Percentiles rank a stretch among this genome's conserved stretches.
Evolutionary conservation across 805 yeast genomes (phyloP).

Genomic region (Candida schatavii): DNA sequence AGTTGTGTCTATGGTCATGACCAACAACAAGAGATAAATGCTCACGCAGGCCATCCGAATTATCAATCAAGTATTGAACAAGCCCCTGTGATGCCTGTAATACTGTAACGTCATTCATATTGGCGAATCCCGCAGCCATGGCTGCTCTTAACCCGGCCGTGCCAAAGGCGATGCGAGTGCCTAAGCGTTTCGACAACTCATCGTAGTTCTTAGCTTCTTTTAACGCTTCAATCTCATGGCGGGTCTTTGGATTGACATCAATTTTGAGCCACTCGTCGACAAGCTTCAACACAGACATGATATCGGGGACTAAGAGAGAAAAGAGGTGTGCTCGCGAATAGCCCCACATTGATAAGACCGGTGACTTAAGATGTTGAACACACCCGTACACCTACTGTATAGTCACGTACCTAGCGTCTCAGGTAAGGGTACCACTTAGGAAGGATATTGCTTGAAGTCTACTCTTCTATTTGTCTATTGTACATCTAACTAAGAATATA

Average conservation of each 20-base stretch:
- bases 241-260: constrained; percentile 44
- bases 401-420: too few relatives aligned
- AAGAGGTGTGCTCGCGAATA: too few relatives aligned
- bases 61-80: constrained; percentile 45
- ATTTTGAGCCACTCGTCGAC: constrained; percentile 35
- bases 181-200: constrained; percentile 51
- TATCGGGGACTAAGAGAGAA: too few relatives aligned
- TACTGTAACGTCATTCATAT: constrained; percentile 87
- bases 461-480: too few relatives aligned
- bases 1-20: constrained; percentile 86
- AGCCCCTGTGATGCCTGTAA: constrained; percentile 88
- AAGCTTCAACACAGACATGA: too few relatives aligned
- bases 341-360: too few relatives aligned
- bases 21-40: constrained; percentile 64
- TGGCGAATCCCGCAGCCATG: constrained; percentile 88
- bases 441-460: too few relatives aligned
- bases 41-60: constrained; percentile 9
- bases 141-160: constrained; percentile 88
- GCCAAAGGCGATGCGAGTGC: constrained; percentile 74
- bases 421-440: too few relatives aligned
- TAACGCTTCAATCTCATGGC: constrained; percentile 52
- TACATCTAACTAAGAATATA: constrained; percentile 9
- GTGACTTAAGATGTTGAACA: too few relatives aligned
- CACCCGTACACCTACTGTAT: too few relatives aligned
- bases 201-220: constrained; percentile 33